A percentile compares a stretch with the other conserved stretches of the same genome.
These are phyloP conservation scores for Cucumis melo DNA, from an alignment of 306 rosid species.

Conservation along the genomic window DNA sequence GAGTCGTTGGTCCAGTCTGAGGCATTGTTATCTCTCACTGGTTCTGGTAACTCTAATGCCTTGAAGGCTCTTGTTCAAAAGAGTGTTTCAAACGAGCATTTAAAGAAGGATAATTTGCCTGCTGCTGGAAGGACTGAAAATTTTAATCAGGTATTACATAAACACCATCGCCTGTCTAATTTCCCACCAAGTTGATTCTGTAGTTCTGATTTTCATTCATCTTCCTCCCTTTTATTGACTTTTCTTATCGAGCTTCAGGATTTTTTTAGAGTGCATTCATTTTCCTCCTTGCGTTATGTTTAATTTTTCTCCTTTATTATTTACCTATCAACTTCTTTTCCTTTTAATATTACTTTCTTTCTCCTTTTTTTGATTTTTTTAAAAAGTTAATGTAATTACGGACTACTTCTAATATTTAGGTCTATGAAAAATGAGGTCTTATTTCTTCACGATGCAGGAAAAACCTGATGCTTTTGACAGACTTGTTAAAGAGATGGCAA, in stretches of 20 bases:
- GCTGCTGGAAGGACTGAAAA: conserved; percentile 14
- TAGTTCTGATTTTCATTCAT: background rate
- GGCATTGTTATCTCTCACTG: conserved; percentile 41
- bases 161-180: background rate
- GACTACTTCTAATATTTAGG: background rate
- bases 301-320: background rate
- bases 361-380: no score
- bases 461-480: conserved; percentile 60
- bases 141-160: conserved; percentile 28
- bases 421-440: background rate
- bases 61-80: conserved; percentile 48
- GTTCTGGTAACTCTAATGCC: conserved; percentile 56
- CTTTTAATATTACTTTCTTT: background rate
- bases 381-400: background rate
- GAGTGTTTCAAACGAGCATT: conserved; percentile 30
- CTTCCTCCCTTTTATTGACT: background rate
- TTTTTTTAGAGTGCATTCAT: background rate
- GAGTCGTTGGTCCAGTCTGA: conserved; percentile 43
- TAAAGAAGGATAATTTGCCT: conserved; percentile 26
- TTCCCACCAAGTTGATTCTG: background rate
- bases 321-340: background rate
- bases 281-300: background rate
- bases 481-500: conserved; percentile 52
- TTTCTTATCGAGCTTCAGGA: background rate
- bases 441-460: conserved; percentile 47